Base-by-base conservation (phyloP, 2,329 filamentous ascomycete genomes). In the Diaporthe helianthi region DNA sequence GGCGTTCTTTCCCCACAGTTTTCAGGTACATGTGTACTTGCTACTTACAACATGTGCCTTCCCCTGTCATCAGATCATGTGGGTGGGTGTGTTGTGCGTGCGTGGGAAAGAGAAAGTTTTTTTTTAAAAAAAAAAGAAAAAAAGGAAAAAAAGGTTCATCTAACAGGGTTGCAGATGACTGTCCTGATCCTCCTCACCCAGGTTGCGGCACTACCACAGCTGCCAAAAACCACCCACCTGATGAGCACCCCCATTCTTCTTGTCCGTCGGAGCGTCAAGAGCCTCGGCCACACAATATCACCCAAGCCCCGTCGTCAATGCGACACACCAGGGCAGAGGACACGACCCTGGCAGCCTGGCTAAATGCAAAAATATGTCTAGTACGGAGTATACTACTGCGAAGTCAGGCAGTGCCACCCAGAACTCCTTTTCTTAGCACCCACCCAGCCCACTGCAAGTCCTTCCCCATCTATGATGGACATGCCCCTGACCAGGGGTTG, bases 311-410 rank as follows among this genome's bases (percentile, higher is more conserved):
- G 44, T 47, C 41, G n/a, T 60, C 33, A 60, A 58, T 46, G 38
- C 61, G 22, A 67, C 58, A 67, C 58, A 15, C 51, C 38, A 58
- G 52, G 22, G 36, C 41, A 19, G 38, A 54, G 55, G 65, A 29
- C 41, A 41, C 26, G 49, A 44, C 36, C 36, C 65, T 66, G 68
- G 55, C n/a, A 44, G 26, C 36, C 65, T 66, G 68, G 55, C n/a
- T 70, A 58, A 68, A 70, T 58, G 13, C 51, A 64, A 67, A 49
- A 63, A 38, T 29, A 58, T n/a, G n/a, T n/a, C n/a, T n/a, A n/a
- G n/a, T n/a, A n/a, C n/a, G n/a, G n/a, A n/a, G n/a, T n/a, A n/a
- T n/a, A n/a, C n/a, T n/a, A n/a, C n/a, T n/a, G n/a, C n/a, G n/a
- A n/a, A n/a, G n/a, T n/a, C n/a, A n/a, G n/a, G 33, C 53, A 26